Base-by-base conservation (phyloP, 345 rosid species). In the Gossypium arboreum region DNA sequence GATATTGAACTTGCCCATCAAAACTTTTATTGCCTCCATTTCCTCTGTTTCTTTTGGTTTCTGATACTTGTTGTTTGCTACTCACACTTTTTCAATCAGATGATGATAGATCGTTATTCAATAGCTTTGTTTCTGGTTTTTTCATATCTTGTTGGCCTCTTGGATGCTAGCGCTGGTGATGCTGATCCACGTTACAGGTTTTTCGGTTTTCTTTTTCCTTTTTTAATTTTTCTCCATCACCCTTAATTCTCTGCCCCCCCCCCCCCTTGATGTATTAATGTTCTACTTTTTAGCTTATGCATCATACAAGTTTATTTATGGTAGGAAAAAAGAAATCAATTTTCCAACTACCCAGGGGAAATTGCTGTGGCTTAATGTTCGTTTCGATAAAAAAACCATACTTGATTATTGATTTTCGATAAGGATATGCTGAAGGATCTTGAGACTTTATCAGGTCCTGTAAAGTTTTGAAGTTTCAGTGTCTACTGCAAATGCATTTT, bases 141-240 rank as follows among this genome's bases (percentile, higher is more conserved):
- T 44, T 44, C 71, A 0, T 20, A 44, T 66, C 71, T 66, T 44
- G 54, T 66, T 66, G 54, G 34, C 4, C n/a, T 45, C 17, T 66
- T 18, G 71, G 71, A 85, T 80, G 91, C 93, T 71, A 92, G 94
- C 79, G 86, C 79, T 70, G 97, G 94, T 43, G 93, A 92, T 82
- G 86, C 88, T 52, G 88, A 92, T 85, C 94, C 88, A 55, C 68
- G 69, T 71, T 92, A 88, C 92, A 86, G 87, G 94, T 92, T 70
- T 39, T 18, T 39, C 24, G 29, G 73, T 41, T 78, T 45, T 69
- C 44, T 2, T 0, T 48, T 78, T 45, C 65, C 20, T 2, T 0
- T 48, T 18, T 9, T 9, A 9, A 18, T 20, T 62, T 13, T 5
- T 12, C 18, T 27, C 41, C 50, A 20, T 56, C 3, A 57, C 48